A percentile compares a stretch with the other conserved stretches of the same genome.
Evolutionary conservation across 2,329 filamentous ascomycete genomes (phyloP).

Genomic region (Claviceps sp.): DNA sequence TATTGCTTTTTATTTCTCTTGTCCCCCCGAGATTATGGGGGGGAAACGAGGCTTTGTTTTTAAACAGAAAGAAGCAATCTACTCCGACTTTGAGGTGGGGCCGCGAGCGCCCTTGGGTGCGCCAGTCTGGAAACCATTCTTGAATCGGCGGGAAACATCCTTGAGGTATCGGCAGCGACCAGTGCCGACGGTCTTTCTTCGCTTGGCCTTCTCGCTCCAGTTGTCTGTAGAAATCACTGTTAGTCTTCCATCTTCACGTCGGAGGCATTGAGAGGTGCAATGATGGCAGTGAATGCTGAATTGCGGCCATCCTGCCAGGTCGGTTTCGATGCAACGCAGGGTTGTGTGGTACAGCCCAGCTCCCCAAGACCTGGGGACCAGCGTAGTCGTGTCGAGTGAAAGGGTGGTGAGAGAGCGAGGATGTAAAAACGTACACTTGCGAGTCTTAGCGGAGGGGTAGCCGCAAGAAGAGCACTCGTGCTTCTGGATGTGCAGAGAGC

Average conservation of each 20-base stretch:
- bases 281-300: background rate
- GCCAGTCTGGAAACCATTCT: slow-evolving; percentile 92
- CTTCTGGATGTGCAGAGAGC: slow-evolving; percentile 99
- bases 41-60: slow-evolving; percentile 4
- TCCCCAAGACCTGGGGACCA: background rate
- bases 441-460: slow-evolving; percentile 92
- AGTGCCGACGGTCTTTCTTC: slow-evolving; percentile 97
- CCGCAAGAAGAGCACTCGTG: slow-evolving; percentile 91
- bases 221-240: slow-evolving; percentile 52
- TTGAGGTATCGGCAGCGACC: slow-evolving; percentile 95
- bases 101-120: slow-evolving; percentile 65
- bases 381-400: background rate
- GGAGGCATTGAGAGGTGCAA: background rate
- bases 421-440: slow-evolving; percentile 73
- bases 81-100: slow-evolving; percentile 11
- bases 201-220: slow-evolving; percentile 99
- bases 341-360: background rate
- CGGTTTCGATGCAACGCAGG: background rate
- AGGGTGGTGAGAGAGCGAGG: background rate
- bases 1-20: slow-evolving; percentile 2
- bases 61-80: background rate
- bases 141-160: slow-evolving; percentile 82
- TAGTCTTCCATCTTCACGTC: background rate
- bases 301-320: too few species aligned
- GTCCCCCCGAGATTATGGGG: background rate